Conservation (phyloP, 208 protist species). For the Novymonas esmeraldas region DNA sequence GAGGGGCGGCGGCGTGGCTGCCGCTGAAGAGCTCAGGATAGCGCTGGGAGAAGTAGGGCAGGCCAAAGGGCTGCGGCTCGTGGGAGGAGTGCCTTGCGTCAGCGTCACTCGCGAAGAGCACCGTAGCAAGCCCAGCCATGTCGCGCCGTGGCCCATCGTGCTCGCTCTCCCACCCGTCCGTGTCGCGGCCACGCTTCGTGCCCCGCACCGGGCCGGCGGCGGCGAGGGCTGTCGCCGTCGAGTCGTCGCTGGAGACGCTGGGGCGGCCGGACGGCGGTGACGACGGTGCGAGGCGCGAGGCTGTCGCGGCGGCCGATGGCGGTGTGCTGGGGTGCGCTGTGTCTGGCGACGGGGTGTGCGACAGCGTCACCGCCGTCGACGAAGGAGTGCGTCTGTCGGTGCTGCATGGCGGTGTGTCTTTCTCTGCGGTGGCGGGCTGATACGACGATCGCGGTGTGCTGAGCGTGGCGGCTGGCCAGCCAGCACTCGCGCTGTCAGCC, state of each 20-base stretch:
- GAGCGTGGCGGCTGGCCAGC: neutral
- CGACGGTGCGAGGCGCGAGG: neutral
- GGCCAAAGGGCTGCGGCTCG: slow-evolving; percentile 10
- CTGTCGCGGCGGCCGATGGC: neutral
- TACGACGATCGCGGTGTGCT: slow-evolving; percentile 4
- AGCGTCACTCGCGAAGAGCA: neutral
- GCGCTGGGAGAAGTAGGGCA: slow-evolving; percentile 25
- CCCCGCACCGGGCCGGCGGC: slow-evolving; percentile 9
- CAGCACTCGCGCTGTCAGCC: neutral
- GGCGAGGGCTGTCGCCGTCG: slow-evolving; percentile 20
- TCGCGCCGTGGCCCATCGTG: neutral
- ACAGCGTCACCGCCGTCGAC: neutral
- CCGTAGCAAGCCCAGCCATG: neutral
- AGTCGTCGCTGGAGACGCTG: slow-evolving; percentile 17
- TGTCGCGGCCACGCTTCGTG: slow-evolving; percentile 10
- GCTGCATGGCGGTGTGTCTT: neutral
- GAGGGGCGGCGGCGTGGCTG: neutral
- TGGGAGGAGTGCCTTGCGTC: neutral
- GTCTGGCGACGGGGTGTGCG: slow-evolving; percentile 13
- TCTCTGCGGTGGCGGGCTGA: neutral
- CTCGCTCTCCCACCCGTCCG: neutral
- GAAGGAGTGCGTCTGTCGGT: neutral
- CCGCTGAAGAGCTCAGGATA: slow-evolving; percentile 33
- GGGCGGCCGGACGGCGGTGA: slow-evolving; percentile 21
- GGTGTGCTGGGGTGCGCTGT: neutral